Conservation (phyloP, 768 basidiomycete species). For the Naganishia randhawae region DNA sequence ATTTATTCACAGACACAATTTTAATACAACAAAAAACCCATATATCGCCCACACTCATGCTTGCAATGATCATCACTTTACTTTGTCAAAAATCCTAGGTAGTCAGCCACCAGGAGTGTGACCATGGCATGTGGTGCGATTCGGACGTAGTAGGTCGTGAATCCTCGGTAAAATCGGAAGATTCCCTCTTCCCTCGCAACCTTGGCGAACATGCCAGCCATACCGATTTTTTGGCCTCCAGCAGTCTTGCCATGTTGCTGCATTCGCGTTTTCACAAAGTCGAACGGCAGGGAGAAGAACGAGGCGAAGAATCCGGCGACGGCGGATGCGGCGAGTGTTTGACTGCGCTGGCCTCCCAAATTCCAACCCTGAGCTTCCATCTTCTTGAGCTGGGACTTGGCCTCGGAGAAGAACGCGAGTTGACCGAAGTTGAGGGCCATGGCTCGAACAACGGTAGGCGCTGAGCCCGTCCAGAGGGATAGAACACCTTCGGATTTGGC, state of each 20-base stretch:
- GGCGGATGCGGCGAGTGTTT: conserved; percentile 26
- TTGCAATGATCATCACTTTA: not conserved
- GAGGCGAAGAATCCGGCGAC: conserved; percentile 32
- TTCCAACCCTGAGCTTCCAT: conserved; percentile 21
- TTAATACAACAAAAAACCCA: not conserved
- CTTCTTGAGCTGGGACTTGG: conserved; percentile 28
- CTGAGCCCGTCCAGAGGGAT: conserved; percentile 27
- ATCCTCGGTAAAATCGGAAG: conserved; percentile 30
- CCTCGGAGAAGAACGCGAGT: conserved; percentile 33
- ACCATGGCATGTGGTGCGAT: conserved; percentile 34
- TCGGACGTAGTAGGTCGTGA: conserved; percentile 29
- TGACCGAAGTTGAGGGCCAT: conserved; percentile 35
- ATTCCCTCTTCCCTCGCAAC: conserved; percentile 29
- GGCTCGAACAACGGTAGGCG: conserved; percentile 29
- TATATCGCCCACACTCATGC: not conserved
- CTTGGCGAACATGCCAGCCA: conserved; percentile 27
- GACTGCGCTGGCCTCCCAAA: conserved; percentile 4
- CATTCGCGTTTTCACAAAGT: conserved; percentile 32
- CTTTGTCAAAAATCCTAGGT: conserved; percentile 30
- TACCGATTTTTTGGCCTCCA: conserved; percentile 22
- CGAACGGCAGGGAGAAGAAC: conserved; percentile 33
- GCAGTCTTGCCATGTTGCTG: conserved; percentile 26
- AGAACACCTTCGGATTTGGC: conserved; percentile 29
- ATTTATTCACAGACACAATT: not conserved
- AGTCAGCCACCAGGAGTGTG: conserved; percentile 32